Base-by-base conservation (phyloP, 2,329 filamentous ascomycete species). In the Lecanicillium sp. region DNA sequence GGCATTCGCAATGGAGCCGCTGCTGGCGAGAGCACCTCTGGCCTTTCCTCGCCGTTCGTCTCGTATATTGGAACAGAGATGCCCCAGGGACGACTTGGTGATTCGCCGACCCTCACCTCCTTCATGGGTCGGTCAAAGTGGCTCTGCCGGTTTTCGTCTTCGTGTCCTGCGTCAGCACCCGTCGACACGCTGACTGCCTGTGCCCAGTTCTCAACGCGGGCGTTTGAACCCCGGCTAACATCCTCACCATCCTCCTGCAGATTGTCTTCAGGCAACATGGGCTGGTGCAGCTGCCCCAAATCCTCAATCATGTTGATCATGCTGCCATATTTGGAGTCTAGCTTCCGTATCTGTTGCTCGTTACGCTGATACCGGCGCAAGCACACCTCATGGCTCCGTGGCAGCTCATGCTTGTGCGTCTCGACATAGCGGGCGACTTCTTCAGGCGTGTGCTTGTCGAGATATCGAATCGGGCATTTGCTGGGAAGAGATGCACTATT, bases 301-400 rank as follows among this genome's bases (percentile, higher is more conserved):
- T 87, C 87, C 57, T 92, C 83, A 44, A 96, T 94, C 90, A 96
- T 95, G 62, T 78, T 94, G 49, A 86, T 87, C 31, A 95, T 68
- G 56, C 83, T 90, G 47, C 87, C 88, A 57, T 95, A 96, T 59
- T 95, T 96, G 45, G 86, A 86, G 58, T 96, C 90, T 40, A 96
- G 70, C 60, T 94, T 85, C 48, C 80, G 79, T 54, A 94, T 85
- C 53, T 89, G 85, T 46, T 84, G 76, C 50, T 90, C 83, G 53
- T 89, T 90, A 59, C 78, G 83, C 62, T 94, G 86, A 56, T 95
- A 95, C 41, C 89, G 78, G 53, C 85, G 81, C 44, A 96, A 80
- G 59, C 90, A 96, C 32, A 95, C 77, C 56, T 94, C 87, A 61
- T 96, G 90, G 57, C 88, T 95, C 51, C 90, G 78, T 9, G 90